phyloP scores from a whole-genome alignment of 768 basidiomycete species.

The Lentinula aciculospora region DNA sequence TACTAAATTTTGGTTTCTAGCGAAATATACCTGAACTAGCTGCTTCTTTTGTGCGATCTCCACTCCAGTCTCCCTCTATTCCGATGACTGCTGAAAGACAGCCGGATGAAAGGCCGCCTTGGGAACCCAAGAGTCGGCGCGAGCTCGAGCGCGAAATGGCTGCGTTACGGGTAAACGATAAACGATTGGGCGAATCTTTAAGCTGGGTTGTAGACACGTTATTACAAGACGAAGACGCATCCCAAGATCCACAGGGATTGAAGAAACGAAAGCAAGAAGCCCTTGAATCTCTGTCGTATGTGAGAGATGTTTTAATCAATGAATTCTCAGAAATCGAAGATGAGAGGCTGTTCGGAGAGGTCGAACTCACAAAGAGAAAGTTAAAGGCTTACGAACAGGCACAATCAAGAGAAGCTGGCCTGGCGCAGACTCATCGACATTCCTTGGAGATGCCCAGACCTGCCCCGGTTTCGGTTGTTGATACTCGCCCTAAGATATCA shows the following conservation, averaged over 20 bases:
- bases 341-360: slow-evolving; percentile 57
- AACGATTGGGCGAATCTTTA: slow-evolving; percentile 62
- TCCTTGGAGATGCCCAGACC: slow-evolving; percentile 21
- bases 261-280: slow-evolving; percentile 53
- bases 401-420: slow-evolving; percentile 7
- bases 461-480: slow-evolving; percentile 30
- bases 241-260: slow-evolving; percentile 32
- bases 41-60: slow-evolving; percentile 56
- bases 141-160: slow-evolving; percentile 65
- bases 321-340: slow-evolving; percentile 54
- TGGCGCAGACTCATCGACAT: slow-evolving; percentile 13
- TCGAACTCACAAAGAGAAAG: slow-evolving; percentile 33
- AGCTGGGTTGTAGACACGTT: slow-evolving; percentile 72
- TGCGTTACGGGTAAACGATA: slow-evolving; percentile 50
- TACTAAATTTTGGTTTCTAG: slow-evolving; percentile 26
- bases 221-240: slow-evolving; percentile 46
- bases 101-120: slow-evolving; percentile 53
- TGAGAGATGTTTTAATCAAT: slow-evolving; percentile 66
- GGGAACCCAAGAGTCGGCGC: slow-evolving; percentile 65
- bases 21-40: slow-evolving; percentile 85
- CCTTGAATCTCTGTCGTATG: slow-evolving; percentile 70
- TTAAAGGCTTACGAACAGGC: slow-evolving; percentile 17
- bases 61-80: slow-evolving; percentile 36
- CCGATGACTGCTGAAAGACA: slow-evolving; percentile 59
- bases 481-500: slow-evolving; percentile 23